Evolutionary conservation across 2,329 filamentous ascomycete species (phyloP), one percentile per base, ranked within the genome.

Genomic region (Sclerotinia nivalis): DNA sequence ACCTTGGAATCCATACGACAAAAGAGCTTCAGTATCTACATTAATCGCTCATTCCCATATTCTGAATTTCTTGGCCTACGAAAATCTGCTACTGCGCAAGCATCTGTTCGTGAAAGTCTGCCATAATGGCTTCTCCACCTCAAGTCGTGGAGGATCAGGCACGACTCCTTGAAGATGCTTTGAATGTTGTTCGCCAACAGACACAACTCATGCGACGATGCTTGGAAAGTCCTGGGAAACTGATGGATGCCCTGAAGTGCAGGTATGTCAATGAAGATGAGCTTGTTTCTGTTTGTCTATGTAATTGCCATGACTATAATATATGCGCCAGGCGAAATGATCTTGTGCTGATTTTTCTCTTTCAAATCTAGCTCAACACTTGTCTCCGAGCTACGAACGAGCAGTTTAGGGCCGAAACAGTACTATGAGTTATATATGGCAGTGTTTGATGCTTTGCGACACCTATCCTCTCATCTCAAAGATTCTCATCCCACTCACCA

Each of bases 341-440:
- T 72, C 71, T 74, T 70, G 71, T 76, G 74, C 75, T 76, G 71
- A 78, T 73, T 67, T 73, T 72, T 73, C 74, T 72, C 72, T 71
- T 47, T 47, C 43, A 73, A 79, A 37, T 66, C 7, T 18, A 98
- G 96, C 83, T 99, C 96, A 55, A 99, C 96, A 28, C 88, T 99
- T 73, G 95, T 99, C 72, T 97, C 96, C n/a, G 96, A 99, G 82
- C 88, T 99, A 77, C 93, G 96, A 76, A 99, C 96, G 6, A 97
- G 94, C 80, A 97, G 93, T 77, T 87, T 99, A 66, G 93, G 96
- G n/a, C 96, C 96, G 47, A 99, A 99, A 82, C 96, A 99, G 82
- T 99, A 99, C 84, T 99, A 99, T 82, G 96, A 99, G 84, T 88
- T 99, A 70, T 99, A 99, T 84, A 99, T 99, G 96, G 89, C 96